Conservation (phyloP, 2,329 filamentous ascomycete species). For the Fusarium palustre region DNA sequence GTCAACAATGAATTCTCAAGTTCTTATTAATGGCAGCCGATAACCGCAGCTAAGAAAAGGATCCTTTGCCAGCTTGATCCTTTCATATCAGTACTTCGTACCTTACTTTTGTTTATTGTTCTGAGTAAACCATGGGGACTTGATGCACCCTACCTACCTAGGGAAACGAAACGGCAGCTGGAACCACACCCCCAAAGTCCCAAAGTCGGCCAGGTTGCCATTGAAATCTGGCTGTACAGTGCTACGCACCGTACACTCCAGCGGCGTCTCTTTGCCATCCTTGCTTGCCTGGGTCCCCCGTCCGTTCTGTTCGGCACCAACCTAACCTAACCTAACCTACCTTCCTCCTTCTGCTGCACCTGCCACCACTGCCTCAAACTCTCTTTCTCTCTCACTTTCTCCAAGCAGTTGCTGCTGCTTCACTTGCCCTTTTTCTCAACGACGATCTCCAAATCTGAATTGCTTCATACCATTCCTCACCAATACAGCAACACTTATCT, state of each 20-base stretch:
- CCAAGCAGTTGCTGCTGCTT: constrained; percentile 1
- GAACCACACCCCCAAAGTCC: constrained; percentile 37
- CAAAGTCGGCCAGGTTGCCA: constrained; percentile 5
- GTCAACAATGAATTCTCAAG: neutral
- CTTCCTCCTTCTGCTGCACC: constrained; percentile 34
- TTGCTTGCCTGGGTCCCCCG: constrained; percentile 31
- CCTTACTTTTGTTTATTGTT: constrained; percentile 2
- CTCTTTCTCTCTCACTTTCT: constrained; percentile 43
- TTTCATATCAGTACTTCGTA: neutral
- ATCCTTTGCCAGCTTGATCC: neutral
- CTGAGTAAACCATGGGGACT: constrained; percentile 33
- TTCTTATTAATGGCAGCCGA: neutral
- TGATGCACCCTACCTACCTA: constrained; percentile 37
- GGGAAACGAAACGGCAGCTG: constrained; percentile 40
- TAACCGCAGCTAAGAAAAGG: constrained; percentile 4
- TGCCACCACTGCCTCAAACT: constrained; percentile 36
- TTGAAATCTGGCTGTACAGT: constrained; percentile 24
- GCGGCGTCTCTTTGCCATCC: constrained; percentile 22
- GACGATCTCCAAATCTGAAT: constrained; percentile 48
- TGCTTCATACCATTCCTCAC: constrained; percentile 45
- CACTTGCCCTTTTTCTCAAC: constrained; percentile 36
- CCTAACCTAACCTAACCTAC: constrained; percentile 25
- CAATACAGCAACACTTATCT: constrained; percentile 27
- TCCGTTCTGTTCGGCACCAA: constrained; percentile 37
- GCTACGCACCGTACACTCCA: constrained; percentile 12